Conservation (phyloP, 2,329 filamentous ascomycete genomes). For the Calonectria pteridis region DNA sequence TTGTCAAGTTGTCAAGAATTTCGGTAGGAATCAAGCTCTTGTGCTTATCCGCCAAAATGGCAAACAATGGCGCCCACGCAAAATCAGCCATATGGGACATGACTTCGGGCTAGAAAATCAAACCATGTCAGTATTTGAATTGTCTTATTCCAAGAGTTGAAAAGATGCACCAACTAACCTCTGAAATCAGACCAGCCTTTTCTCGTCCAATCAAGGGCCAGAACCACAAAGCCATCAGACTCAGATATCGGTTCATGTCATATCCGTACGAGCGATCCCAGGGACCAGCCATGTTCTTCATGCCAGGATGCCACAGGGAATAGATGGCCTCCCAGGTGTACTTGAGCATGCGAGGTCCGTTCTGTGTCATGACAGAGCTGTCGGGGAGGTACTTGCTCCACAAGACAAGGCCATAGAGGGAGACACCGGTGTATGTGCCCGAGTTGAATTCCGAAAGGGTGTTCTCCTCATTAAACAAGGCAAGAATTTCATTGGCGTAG, state of each 20-base stretch:
- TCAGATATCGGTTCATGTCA: constrained; percentile 73
- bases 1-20: constrained; percentile 55
- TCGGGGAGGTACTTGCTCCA: constrained; percentile 71
- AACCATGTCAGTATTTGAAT: background rate
- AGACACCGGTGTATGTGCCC: constrained; percentile 73
- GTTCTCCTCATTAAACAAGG: constrained; percentile 66
- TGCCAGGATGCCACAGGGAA: constrained; percentile 67
- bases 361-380: constrained; percentile 65
- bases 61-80: constrained; percentile 68
- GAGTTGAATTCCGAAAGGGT: constrained; percentile 74
- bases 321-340: constrained; percentile 66
- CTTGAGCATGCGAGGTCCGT: constrained; percentile 64
- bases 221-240: constrained; percentile 69
- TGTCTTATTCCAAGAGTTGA: background rate
- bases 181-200: constrained; percentile 50
- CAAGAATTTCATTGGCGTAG: constrained; percentile 67
- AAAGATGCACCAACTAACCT: constrained; percentile 36
- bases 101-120: constrained; percentile 55
- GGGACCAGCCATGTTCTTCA: constrained; percentile 73
- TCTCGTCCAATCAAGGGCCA: constrained; percentile 69
- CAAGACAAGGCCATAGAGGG: constrained; percentile 68
- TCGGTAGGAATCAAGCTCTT: constrained; percentile 58
- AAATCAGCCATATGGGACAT: constrained; percentile 72
- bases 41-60: constrained; percentile 65
- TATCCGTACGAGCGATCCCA: constrained; percentile 75